These are phyloP conservation scores for Oryza rufipogon DNA, from an alignment of 176 grass and related monocot genomes.

Conservation along the genomic window DNA sequence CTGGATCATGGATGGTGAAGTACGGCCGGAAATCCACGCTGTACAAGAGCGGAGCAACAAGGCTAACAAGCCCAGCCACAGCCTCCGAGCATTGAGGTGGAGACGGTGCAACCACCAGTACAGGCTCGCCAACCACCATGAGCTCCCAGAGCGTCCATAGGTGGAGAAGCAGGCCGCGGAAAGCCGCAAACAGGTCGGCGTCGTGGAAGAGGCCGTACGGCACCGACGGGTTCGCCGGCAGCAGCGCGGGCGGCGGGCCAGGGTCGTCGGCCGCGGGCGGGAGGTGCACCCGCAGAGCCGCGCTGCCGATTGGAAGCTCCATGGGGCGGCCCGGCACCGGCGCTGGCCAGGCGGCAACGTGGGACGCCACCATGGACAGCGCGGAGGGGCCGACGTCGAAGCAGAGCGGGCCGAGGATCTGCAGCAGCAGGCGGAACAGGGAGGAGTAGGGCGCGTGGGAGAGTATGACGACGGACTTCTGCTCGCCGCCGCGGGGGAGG, in stretches of 20 bases:
- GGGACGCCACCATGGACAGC: constrained; percentile 79
- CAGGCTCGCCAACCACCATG: constrained; percentile 74
- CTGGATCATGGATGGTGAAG: constrained; percentile 97
- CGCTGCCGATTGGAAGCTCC: constrained; percentile 87
- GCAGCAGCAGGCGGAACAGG: constrained; percentile 79
- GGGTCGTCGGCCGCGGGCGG: constrained; percentile 58
- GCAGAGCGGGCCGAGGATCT: constrained; percentile 97
- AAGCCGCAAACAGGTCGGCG: constrained; percentile 78
- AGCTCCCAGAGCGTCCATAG: constrained; percentile 98
- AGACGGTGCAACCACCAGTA: constrained; percentile 78
- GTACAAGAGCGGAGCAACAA: constrained; percentile 79
- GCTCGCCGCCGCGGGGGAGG: constrained; percentile 92
- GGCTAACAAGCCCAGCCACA: constrained; percentile 83
- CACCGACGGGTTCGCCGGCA: constrained; percentile 60
- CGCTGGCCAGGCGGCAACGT: constrained; percentile 83
- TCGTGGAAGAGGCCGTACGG: constrained; percentile 91
- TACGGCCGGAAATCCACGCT: constrained; percentile 88
- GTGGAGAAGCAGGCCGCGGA: constrained; percentile 82
- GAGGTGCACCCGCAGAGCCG: constrained; percentile 74
- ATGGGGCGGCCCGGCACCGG: constrained; percentile 62
- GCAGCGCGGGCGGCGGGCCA: constrained; percentile 45
- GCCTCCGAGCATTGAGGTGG: constrained; percentile 95
- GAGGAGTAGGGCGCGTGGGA: constrained; percentile 75
- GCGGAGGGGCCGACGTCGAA: constrained; percentile 88
- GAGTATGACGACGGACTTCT: constrained; percentile 93